These are phyloP conservation scores for Fusarium torreyae DNA, from an alignment of 2,329 filamentous ascomycete genomes.

Conservation along the genomic window DNA sequence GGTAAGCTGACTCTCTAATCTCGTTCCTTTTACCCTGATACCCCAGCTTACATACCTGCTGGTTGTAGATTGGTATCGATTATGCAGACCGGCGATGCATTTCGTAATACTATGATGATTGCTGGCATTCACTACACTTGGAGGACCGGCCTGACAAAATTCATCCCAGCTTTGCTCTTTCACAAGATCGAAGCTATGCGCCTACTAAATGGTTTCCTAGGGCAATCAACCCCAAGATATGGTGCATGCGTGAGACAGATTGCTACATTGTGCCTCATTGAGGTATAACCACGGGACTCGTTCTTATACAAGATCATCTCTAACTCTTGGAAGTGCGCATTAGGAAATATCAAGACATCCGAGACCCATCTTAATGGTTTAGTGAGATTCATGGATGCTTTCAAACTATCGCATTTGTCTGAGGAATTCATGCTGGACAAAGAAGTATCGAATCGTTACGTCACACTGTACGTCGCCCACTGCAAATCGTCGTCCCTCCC, in stretches of 20 bases:
- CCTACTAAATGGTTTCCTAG: slow-evolving; percentile 28
- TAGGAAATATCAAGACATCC: slow-evolving; percentile 31
- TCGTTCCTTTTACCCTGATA: not conserved
- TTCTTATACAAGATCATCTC: accelerated
- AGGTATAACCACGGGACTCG: slow-evolving; percentile 12
- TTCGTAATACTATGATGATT: slow-evolving; percentile 37
- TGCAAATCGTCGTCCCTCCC: not conserved
- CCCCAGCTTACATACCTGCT: too few species aligned
- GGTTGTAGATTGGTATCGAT: slow-evolving; percentile 20
- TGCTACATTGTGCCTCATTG: slow-evolving; percentile 34
- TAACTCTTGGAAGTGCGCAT: slow-evolving; percentile 23
- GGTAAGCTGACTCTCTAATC: not conserved
- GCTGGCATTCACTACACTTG: slow-evolving; percentile 40
- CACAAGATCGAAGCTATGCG: slow-evolving; percentile 40
- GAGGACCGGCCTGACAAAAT: slow-evolving; percentile 30
- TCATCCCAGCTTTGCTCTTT: slow-evolving; percentile 34
- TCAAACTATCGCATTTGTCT: not conserved
- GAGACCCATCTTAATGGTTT: slow-evolving; percentile 38
- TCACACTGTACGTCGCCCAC: slow-evolving; percentile 24
- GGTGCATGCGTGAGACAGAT: slow-evolving; percentile 30
- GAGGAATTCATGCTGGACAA: slow-evolving; percentile 15
- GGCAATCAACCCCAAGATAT: not conserved
- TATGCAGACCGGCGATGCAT: slow-evolving; percentile 31
- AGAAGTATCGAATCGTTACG: slow-evolving; percentile 34
- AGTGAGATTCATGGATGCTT: slow-evolving; percentile 36